Conservation (phyloP, 345 rosid genomes). For the Eucalyptus melliodora region DNA sequence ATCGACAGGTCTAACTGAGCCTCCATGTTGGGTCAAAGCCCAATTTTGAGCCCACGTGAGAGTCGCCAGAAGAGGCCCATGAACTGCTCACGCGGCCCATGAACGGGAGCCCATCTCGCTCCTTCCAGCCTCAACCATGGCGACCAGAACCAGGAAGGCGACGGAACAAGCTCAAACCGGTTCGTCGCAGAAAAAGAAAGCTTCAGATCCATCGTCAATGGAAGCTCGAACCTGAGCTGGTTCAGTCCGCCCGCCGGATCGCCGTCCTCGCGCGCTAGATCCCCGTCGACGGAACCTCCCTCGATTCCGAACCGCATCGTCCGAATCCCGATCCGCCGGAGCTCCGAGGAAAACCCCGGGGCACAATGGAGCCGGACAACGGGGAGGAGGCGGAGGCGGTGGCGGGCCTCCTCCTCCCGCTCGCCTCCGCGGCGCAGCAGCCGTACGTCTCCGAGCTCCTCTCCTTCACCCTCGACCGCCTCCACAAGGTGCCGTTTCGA, state of each 20-base stretch:
- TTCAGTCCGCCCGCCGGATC: not conserved
- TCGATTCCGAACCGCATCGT: not conserved
- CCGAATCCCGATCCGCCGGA: not conserved
- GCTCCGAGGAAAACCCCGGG: not conserved
- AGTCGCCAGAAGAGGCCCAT: not conserved
- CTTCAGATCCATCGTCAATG: not conserved
- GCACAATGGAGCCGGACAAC: not conserved
- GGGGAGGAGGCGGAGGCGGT: slow-evolving; percentile 21
- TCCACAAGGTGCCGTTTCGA: slow-evolving; percentile 53
- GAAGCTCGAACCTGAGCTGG: not conserved
- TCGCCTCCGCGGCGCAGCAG: slow-evolving; percentile 79
- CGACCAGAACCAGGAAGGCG: not conserved
- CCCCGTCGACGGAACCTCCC: not conserved
- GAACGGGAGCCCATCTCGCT: not conserved
- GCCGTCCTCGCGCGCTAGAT: not conserved
- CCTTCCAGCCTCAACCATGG: not conserved
- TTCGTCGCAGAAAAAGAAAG: not conserved
- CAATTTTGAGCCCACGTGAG: not conserved
- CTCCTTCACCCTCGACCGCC: slow-evolving; percentile 97
- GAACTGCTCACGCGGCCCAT: no score
- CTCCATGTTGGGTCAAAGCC: not conserved
- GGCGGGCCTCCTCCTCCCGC: slow-evolving; percentile 44
- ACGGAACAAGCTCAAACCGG: not conserved
- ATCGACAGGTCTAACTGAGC: not conserved
- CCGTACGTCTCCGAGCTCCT: slow-evolving; percentile 96